Percentiles rank a stretch among this genome's conserved stretches.
phyloP scores from a whole-genome alignment of 1,284 basidiomycete genomes.

The Leucoagaricus sp. region DNA sequence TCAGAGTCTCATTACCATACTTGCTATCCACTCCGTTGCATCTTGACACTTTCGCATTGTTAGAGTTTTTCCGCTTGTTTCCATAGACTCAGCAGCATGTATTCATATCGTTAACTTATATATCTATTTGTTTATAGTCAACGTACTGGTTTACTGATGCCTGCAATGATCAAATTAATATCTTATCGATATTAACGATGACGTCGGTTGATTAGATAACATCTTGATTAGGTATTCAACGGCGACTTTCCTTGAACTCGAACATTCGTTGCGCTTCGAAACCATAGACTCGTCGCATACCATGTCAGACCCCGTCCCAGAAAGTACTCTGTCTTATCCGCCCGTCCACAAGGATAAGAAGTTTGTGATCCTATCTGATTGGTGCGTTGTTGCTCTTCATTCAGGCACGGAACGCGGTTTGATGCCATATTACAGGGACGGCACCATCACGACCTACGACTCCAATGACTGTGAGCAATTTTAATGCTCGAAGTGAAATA shows the following conservation, averaged over 20 bases:
- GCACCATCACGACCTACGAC: conserved; percentile 88
- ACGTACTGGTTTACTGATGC: too few relatives aligned
- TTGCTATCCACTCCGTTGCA: neutral
- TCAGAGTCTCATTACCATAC: neutral
- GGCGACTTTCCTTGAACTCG: too few relatives aligned
- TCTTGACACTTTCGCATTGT: too few relatives aligned
- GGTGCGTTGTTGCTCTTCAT: conserved; percentile 61
- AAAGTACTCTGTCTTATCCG: conserved; percentile 77
- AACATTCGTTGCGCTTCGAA: too few relatives aligned
- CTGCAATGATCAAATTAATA: too few relatives aligned
- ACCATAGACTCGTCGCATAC: too few relatives aligned
- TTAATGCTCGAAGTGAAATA: too few relatives aligned
- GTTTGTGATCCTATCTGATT: conserved; percentile 88
- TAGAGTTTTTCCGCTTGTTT: neutral
- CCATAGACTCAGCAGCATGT: neutral
- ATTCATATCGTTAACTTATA: too few relatives aligned
- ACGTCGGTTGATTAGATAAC: too few relatives aligned
- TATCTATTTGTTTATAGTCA: too few relatives aligned
- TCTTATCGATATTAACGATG: too few relatives aligned
- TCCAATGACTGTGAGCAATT: conserved; percentile 81
- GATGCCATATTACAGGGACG: conserved; percentile 62
- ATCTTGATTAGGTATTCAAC: too few relatives aligned
- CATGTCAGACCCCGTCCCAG: conserved; percentile 40
- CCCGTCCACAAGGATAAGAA: conserved; percentile 78
- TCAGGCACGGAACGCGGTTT: neutral